Conservation (phyloP, 2,329 filamentous ascomycete genomes). For the Fusarium solani-melongenae region DNA sequence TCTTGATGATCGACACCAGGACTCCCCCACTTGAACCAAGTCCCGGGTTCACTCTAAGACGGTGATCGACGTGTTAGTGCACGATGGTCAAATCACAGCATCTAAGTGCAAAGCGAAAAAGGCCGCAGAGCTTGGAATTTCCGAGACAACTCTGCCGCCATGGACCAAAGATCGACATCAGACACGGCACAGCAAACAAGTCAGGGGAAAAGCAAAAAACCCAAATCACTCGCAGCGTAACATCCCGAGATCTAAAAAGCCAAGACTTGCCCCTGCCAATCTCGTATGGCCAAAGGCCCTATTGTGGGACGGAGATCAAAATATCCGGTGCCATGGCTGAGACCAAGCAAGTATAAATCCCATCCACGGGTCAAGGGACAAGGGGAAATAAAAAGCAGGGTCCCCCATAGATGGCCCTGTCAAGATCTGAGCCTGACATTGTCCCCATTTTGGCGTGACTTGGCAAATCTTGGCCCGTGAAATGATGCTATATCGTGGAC, state of each 20-base stretch:
- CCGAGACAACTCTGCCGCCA: not conserved
- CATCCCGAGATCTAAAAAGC: not conserved
- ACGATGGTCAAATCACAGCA: not conserved
- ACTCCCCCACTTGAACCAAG: not conserved
- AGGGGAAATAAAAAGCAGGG: not conserved
- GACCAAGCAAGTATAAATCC: not conserved
- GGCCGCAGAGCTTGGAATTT: not conserved
- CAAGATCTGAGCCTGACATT: not conserved
- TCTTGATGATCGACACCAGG: not conserved
- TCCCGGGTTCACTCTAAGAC: not conserved
- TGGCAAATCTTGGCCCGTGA: not conserved
- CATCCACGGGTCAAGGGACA: not conserved
- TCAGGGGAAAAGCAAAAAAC: not conserved
- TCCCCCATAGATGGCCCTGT: not conserved
- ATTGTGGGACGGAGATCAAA: not conserved
- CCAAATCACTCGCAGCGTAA: not conserved
- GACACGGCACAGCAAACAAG: not conserved
- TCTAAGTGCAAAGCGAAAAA: not conserved
- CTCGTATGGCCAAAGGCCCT: not conserved
- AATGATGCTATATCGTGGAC: not conserved
- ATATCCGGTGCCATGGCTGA: not conserved
- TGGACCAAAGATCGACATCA: not conserved
- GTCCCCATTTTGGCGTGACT: not conserved
- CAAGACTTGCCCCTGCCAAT: not conserved
- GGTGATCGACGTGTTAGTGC: not conserved